Percentiles rank a stretch among this genome's conserved stretches.
These are phyloP conservation scores for Alternaria triticina DNA, from an alignment of 2,329 filamentous ascomycete species.

Conservation along the genomic window DNA sequence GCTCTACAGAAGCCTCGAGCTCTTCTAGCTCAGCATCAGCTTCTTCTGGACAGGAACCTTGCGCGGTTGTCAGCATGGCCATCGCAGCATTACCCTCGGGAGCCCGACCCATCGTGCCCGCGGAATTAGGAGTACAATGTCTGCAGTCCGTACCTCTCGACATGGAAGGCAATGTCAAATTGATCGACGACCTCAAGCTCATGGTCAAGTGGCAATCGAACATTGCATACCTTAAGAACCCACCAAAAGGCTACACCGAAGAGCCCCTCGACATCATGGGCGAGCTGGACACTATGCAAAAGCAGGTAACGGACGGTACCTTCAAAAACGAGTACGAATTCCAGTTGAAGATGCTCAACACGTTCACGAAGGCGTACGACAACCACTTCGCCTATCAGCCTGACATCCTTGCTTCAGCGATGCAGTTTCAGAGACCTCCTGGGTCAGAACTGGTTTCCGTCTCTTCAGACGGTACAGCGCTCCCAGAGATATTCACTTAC, in stretches of 20 bases:
- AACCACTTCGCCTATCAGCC: conserved; percentile 50
- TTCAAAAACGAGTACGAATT: conserved; percentile 52
- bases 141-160: conserved; percentile 48
- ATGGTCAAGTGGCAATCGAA: conserved; percentile 50
- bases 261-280: conserved; percentile 48
- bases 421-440: conserved; percentile 45
- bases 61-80: conserved; percentile 38
- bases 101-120: conserved; percentile 38
- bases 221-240: conserved; percentile 48
- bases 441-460: conserved; percentile 43
- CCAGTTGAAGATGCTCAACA: conserved; percentile 43
- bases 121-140: conserved; percentile 44
- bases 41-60: conserved; percentile 37
- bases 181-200: conserved; percentile 45
- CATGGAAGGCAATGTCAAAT: conserved; percentile 36
- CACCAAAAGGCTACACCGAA: conserved; percentile 46
- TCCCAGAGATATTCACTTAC: conserved; percentile 48
- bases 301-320: conserved; percentile 31
- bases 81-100: conserved; percentile 34
- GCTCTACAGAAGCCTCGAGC: conserved; percentile 19
- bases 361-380: conserved; percentile 49
- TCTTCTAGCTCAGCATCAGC: conserved; percentile 20
- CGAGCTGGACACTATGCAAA: conserved; percentile 44
- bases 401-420: conserved; percentile 46
- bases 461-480: conserved; percentile 42